These are phyloP conservation scores for Microbotryum violaceum DNA, from an alignment of 1,284 basidiomycete species.

Conservation along the genomic window DNA sequence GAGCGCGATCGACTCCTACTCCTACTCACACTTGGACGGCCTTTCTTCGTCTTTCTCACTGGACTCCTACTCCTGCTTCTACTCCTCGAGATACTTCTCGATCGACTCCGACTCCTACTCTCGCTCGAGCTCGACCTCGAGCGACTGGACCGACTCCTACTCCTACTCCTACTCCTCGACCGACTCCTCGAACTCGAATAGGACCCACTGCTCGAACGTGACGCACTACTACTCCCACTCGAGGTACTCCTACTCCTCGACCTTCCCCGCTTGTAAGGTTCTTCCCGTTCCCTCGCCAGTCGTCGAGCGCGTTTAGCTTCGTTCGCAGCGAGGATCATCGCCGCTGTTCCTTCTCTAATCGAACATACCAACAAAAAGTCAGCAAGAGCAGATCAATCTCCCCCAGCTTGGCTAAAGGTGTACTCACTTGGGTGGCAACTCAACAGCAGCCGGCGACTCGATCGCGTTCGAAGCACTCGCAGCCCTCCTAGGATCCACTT, in stretches of 20 bases:
- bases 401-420: too few relatives aligned
- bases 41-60: not conserved
- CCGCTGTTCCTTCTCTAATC: slow-evolving; percentile 25
- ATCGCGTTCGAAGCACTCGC: not conserved
- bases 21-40: not conserved
- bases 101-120: not conserved
- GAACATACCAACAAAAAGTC: too few relatives aligned
- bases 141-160: not conserved
- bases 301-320: slow-evolving; percentile 19
- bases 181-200: not conserved
- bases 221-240: slow-evolving; percentile 3
- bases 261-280: slow-evolving; percentile 1
- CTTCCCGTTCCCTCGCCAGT: not conserved
- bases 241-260: slow-evolving; percentile 1
- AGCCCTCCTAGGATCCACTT: not conserved
- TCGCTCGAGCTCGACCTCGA: slow-evolving; percentile 9
- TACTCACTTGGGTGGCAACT: not conserved
- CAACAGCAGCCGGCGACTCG: not conserved
- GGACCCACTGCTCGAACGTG: slow-evolving; percentile 4
- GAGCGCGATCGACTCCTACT: not conserved
- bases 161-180: not conserved
- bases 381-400: too few relatives aligned
- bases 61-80: not conserved
- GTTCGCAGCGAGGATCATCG: slow-evolving; percentile 28
- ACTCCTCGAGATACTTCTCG: not conserved